A percentile compares a stretch with the other conserved stretches of the same genome.
Conservation (phyloP, 805 yeast genomes). For the Starmerella apicola region DNA sequence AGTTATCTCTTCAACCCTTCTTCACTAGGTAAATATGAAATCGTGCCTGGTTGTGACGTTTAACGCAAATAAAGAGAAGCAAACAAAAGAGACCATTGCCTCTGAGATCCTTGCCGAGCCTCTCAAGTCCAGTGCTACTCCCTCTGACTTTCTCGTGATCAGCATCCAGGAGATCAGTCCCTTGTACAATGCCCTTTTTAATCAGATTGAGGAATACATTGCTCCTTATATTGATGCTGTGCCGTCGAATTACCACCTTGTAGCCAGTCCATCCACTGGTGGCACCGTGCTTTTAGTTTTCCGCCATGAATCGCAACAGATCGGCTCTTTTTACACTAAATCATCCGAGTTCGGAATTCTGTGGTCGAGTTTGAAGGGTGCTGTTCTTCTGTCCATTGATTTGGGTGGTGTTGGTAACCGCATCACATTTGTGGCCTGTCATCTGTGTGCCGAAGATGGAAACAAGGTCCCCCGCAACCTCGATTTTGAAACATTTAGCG, state of each 20-base stretch:
- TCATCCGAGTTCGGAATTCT: constrained; percentile 37
- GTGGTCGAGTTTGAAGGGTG: constrained; percentile 63
- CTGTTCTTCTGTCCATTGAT: constrained; percentile 40
- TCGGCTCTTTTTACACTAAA: neutral
- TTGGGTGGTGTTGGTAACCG: constrained; percentile 30
- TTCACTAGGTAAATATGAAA: neutral
- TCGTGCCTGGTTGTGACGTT: constrained; percentile 12
- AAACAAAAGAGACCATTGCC: constrained; percentile 9
- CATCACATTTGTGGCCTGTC: constrained; percentile 56
- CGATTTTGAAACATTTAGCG: constrained; percentile 39
- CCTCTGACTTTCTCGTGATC: constrained; percentile 25
- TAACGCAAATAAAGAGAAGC: constrained; percentile 16
- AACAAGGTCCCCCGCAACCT: constrained; percentile 39
- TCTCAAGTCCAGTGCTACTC: neutral
- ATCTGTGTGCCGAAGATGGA: constrained; percentile 73
- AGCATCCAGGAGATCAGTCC: constrained; percentile 30
- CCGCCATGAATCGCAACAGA: constrained; percentile 18
- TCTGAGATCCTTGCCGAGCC: neutral
- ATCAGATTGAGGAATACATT: constrained; percentile 16
- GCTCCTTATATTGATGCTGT: constrained; percentile 23
- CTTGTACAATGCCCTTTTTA: constrained; percentile 25
- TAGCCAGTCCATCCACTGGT: constrained; percentile 21
- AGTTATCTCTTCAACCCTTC: too few species aligned
- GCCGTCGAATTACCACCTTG: constrained; percentile 16
- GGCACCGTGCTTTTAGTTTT: constrained; percentile 25